These are phyloP conservation scores for Stephania japonica DNA, from an alignment of 164 flowering plant genomes.

Conservation along the genomic window DNA sequence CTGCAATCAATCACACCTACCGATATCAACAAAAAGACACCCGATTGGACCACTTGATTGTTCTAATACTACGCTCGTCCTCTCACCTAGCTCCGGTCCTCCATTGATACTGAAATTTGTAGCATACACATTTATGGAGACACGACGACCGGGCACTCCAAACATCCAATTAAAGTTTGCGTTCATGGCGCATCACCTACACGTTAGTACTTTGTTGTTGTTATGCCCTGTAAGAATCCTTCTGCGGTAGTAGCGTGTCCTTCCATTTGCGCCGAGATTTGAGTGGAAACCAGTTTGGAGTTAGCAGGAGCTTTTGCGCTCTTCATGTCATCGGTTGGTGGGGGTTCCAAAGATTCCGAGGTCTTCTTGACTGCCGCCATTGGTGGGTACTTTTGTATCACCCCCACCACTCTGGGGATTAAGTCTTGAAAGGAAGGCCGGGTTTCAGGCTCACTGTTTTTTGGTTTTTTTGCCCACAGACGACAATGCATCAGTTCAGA, in stretches of 20 bases:
- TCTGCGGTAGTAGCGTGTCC: background rate
- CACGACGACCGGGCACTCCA: too few relatives aligned
- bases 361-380: constrained; percentile 10
- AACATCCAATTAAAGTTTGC: too few relatives aligned
- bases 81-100: background rate
- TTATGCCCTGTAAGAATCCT: background rate
- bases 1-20: background rate
- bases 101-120: background rate
- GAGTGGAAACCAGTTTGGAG: background rate
- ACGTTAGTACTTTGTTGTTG: background rate
- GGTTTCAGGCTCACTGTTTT: constrained; percentile 43
- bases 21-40: background rate
- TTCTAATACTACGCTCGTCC: too few relatives aligned
- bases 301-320: background rate
- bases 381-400: constrained; percentile 20
- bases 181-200: too few relatives aligned
- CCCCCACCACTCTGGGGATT: constrained; percentile 34
- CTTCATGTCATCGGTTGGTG: background rate
- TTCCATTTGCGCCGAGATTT: background rate
- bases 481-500: background rate
- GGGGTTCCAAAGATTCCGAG: background rate
- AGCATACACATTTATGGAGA: background rate
- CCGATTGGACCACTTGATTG: background rate
- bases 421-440: constrained; percentile 74
- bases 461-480: constrained; percentile 1